These are phyloP conservation scores for Haplographium delicatum DNA, from an alignment of 495 filamentous ascomycete species.

Conservation along the genomic window DNA sequence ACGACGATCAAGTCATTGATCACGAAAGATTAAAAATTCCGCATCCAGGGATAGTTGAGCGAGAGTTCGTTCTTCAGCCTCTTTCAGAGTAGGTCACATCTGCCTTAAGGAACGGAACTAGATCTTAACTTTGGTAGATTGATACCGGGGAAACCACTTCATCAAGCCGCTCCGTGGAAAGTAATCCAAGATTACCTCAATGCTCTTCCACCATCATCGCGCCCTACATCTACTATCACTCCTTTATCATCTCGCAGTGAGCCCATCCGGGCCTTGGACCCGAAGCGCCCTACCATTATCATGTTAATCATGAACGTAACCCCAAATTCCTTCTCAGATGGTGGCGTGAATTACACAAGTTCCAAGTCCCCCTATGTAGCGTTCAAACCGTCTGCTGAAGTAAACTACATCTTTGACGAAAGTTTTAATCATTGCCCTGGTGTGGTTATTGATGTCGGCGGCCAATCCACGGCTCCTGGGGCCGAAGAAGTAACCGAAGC, in stretches of 20 bases:
- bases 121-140: too few species aligned
- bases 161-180: constrained; percentile 44
- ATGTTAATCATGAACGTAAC: constrained; percentile 97
- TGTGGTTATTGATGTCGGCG: constrained; percentile 86
- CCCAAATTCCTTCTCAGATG: constrained; percentile 96
- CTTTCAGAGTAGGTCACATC: constrained; percentile 81
- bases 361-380: not conserved
- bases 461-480: constrained; percentile 82
- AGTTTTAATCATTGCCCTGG: constrained; percentile 45
- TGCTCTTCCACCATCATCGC: constrained; percentile 45
- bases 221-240: constrained; percentile 62
- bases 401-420: not conserved
- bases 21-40: constrained; percentile 75
- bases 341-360: constrained; percentile 61
- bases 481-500: constrained; percentile 56
- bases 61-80: constrained; percentile 89
- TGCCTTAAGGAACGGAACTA: too few species aligned
- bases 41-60: constrained; percentile 79
- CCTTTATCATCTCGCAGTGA: constrained; percentile 55
- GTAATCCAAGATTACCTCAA: constrained; percentile 55
- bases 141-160: constrained; percentile 53
- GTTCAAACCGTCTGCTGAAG: not conserved
- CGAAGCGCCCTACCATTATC: constrained; percentile 63
- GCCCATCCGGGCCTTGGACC: constrained; percentile 57
- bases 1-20: constrained; percentile 61